Evolutionary conservation across 139 green algal genomes (phyloP).

Genomic region (Coccomyxa sp.): DNA sequence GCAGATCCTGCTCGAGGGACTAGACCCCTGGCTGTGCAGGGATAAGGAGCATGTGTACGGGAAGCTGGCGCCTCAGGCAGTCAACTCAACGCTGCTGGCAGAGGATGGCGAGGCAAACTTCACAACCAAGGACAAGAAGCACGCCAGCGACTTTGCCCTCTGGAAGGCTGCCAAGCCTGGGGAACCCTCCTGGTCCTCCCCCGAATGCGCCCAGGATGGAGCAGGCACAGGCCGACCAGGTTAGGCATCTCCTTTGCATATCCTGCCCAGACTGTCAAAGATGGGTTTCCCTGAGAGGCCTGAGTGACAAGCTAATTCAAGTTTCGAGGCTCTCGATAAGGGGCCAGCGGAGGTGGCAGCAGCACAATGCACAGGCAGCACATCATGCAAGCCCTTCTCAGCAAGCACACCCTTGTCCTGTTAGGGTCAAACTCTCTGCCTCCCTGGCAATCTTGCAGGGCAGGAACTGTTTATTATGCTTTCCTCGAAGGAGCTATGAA

Average conservation of each 20-base stretch:
- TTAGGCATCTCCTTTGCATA: too few relatives aligned
- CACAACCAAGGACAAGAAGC: conserved; percentile 79
- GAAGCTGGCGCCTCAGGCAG: conserved; percentile 86
- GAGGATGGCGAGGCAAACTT: conserved; percentile 72
- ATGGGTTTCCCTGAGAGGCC: too few relatives aligned
- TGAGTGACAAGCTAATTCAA: background rate
- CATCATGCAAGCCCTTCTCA: too few relatives aligned
- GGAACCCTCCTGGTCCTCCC: conserved; percentile 90
- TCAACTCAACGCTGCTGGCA: conserved; percentile 56
- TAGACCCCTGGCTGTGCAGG: conserved; percentile 28
- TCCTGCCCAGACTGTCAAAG: too few relatives aligned
- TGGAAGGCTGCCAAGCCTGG: conserved; percentile 95
- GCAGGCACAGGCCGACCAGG: conserved; percentile 84
- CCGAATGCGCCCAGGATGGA: conserved; percentile 13
- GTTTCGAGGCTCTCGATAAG: background rate
- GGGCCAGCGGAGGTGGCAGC: background rate
- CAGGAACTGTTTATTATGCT: too few relatives aligned
- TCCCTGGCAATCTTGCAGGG: too few relatives aligned
- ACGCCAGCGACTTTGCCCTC: conserved; percentile 90
- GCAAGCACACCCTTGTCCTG: too few relatives aligned
- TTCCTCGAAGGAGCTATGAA: too few relatives aligned
- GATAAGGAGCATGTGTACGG: conserved; percentile 76
- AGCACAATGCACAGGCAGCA: too few relatives aligned
- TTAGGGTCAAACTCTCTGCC: too few relatives aligned
- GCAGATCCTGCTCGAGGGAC: too few relatives aligned